These are phyloP conservation scores for Geranium rotundifolium DNA, from an alignment of 345 rosid species.

Conservation along the genomic window DNA sequence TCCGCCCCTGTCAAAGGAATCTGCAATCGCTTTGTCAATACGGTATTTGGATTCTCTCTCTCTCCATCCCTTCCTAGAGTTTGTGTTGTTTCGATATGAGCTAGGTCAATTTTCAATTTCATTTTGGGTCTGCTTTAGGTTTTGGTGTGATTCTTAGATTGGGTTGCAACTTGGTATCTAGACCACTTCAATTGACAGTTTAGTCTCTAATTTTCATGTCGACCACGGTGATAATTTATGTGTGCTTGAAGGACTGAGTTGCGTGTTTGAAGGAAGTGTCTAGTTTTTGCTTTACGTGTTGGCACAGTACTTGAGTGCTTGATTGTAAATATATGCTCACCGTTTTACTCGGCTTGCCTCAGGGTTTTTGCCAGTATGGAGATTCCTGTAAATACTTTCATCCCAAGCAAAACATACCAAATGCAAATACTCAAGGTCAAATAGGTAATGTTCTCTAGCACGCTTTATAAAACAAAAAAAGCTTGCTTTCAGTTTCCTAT, in stretches of 20 bases:
- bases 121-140: background rate
- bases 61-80: no score
- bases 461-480: background rate
- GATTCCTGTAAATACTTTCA: conserved; percentile 78
- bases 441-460: background rate
- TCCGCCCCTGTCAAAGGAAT: conserved; percentile 24
- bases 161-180: no score
- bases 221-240: no score
- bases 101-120: no score
- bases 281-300: background rate
- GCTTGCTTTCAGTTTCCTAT: no score
- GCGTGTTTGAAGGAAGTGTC: no score
- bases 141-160: no score
- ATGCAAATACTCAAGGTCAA: conserved; percentile 2
- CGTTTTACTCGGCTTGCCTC: conserved; percentile 1
- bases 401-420: conserved; percentile 17
- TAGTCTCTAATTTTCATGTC: no score
- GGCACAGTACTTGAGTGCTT: background rate
- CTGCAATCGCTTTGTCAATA: conserved; percentile 61
- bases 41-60: conserved; percentile 20
- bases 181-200: no score
- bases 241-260: no score
- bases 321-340: background rate
- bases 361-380: conserved; percentile 78
- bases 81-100: no score